Percentiles rank a stretch among this genome's conserved stretches.
Conservation (phyloP, 345 rosid genomes). For the Linum usitatissimum region DNA sequence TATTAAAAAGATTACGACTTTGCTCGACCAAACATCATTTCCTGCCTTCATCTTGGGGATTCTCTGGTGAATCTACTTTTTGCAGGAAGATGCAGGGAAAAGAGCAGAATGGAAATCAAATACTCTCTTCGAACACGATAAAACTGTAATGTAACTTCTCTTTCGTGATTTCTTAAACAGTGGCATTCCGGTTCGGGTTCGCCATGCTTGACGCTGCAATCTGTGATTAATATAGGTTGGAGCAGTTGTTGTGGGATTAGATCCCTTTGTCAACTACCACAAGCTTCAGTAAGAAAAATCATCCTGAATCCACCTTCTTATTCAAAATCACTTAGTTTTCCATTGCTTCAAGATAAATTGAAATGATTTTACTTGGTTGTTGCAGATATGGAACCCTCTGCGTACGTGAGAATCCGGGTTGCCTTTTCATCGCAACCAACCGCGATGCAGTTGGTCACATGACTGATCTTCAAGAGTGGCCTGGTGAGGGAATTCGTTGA, state of each 20-base stretch:
- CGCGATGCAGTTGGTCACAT: constrained; percentile 82
- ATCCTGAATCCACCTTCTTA: constrained; percentile 5
- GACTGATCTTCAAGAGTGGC: constrained; percentile 91
- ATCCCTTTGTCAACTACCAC: constrained; percentile 70
- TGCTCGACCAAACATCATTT: no score
- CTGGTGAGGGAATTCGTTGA: constrained; percentile 35
- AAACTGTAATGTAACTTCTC: constrained; percentile 42
- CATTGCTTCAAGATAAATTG: background rate
- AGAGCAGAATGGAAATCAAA: constrained; percentile 49
- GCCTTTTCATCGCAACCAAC: constrained; percentile 85
- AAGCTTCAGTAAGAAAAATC: constrained; percentile 71
- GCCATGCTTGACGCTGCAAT: constrained; percentile 14
- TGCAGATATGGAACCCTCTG: constrained; percentile 85
- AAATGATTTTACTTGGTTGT: constrained; percentile 5
- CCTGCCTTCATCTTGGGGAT: no score
- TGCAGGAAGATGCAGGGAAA: constrained; percentile 80
- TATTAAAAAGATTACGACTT: no score
- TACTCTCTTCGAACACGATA: constrained; percentile 59
- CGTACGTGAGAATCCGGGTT: constrained; percentile 87
- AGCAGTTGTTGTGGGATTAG: constrained; percentile 87
- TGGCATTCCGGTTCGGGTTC: background rate
- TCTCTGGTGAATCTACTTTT: no score
- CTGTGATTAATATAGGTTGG: constrained; percentile 57
- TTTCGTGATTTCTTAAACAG: constrained; percentile 6
- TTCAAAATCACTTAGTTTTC: no score